Evolutionary conservation across 768 basidiomycete species (phyloP).

Genomic region (Chiua virens): DNA sequence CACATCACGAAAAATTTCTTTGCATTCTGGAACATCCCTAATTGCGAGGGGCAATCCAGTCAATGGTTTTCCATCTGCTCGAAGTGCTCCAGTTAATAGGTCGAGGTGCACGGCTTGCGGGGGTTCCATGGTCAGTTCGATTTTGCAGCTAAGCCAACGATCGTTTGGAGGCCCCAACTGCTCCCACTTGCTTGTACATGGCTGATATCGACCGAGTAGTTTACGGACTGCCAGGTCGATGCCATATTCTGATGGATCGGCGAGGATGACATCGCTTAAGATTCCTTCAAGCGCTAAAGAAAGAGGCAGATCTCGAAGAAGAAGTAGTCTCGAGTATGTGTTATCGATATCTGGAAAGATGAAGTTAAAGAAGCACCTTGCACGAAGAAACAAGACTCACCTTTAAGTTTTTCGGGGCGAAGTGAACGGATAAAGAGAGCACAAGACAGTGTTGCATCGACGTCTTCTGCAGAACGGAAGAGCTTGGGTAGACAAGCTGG

Average conservation of each 20-base stretch:
- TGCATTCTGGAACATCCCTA: conserved; percentile 5
- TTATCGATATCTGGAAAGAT: not conserved
- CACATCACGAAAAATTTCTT: conserved; percentile 9
- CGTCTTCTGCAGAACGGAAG: no score
- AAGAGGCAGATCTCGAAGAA: conserved; percentile 25
- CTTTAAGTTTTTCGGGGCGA: no score
- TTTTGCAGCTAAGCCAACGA: conserved; percentile 15
- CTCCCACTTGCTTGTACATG: conserved; percentile 7
- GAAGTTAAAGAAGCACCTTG: conserved; percentile 2
- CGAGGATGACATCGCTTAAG: not conserved
- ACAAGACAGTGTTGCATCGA: conserved; percentile 27
- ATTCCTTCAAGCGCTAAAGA: conserved; percentile 21
- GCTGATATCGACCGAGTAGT: conserved; percentile 9
- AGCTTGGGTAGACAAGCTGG: no score
- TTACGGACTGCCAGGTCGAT: conserved; percentile 10
- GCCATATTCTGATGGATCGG: not conserved
- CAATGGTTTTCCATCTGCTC: conserved; percentile 12
- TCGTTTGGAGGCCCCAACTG: not conserved
- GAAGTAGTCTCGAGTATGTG: conserved; percentile 2
- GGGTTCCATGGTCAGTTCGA: not conserved
- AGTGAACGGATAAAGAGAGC: conserved; percentile 21
- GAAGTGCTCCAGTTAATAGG: not conserved
- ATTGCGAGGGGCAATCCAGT: conserved; percentile 7
- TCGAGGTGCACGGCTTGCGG: no score
- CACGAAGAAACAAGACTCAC: no score